Evolutionary conservation across 257 asterid species (phyloP).

Genomic region (Forsythia viridissima): DNA sequence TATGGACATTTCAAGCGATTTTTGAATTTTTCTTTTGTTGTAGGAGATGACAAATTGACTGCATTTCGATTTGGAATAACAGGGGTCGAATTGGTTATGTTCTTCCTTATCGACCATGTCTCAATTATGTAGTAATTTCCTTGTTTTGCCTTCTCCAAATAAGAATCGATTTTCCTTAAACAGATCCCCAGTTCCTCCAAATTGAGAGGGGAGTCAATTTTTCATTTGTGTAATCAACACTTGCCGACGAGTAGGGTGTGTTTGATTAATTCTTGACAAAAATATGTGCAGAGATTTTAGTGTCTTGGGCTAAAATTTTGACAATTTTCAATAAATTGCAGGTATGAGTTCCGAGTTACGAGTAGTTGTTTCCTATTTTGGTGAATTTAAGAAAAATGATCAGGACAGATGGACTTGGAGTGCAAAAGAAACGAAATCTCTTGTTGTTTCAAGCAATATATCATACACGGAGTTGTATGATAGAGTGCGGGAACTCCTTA

Average conservation of each 20-base stretch:
- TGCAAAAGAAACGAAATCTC: slow-evolving; percentile 1
- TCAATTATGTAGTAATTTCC: too few relatives aligned
- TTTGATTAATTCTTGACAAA: not conserved
- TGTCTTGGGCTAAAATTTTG: not conserved
- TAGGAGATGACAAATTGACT: too few relatives aligned
- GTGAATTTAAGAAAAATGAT: not conserved
- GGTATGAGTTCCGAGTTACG: not conserved
- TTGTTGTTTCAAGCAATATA: not conserved
- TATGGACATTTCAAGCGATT: too few relatives aligned
- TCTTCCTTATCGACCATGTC: too few relatives aligned
- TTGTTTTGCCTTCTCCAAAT: too few relatives aligned
- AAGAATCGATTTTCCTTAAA: too few relatives aligned
- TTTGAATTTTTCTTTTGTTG: too few relatives aligned
- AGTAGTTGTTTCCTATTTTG: not conserved
- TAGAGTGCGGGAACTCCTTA: not conserved
- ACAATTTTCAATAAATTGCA: not conserved
- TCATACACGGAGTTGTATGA: not conserved
- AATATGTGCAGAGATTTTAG: not conserved
- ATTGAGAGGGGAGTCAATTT: too few relatives aligned
- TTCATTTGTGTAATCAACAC: not conserved
- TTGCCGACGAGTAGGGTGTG: not conserved
- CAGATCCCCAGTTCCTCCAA: too few relatives aligned
- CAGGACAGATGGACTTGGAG: not conserved
- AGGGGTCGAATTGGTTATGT: too few relatives aligned
- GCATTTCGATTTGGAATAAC: too few relatives aligned